Conservation (phyloP, 179 eudicot genomes). For the Spergularia azorica region DNA sequence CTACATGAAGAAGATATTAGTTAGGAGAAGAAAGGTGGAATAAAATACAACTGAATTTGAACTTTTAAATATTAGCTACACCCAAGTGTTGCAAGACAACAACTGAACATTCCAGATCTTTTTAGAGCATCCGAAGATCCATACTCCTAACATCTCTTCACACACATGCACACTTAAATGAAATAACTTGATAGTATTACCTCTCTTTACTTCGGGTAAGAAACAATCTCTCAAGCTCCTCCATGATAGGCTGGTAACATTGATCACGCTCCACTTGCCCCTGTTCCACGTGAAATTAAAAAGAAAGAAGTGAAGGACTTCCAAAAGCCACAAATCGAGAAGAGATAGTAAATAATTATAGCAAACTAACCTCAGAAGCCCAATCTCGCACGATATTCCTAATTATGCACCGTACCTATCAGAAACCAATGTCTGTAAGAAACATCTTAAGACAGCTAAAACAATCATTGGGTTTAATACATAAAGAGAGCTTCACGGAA, state of each 20-base stretch:
- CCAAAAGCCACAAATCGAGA: conserved; percentile 17
- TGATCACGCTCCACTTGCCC: conserved; percentile 93
- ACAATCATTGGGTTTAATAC: background rate
- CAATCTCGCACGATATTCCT: conserved; percentile 96
- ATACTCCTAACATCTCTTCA: background rate
- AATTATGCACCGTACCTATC: conserved; percentile 89
- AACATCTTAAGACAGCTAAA: background rate
- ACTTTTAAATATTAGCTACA: background rate
- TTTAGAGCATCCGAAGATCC: background rate
- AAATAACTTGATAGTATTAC: conserved; percentile 32
- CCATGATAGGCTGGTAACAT: conserved; percentile 89
- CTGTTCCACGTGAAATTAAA: conserved; percentile 36
- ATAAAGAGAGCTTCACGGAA: background rate
- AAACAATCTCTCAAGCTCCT: conserved; percentile 75
- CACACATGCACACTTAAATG: conserved; percentile 2
- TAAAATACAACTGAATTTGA: background rate
- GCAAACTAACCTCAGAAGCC: conserved; percentile 76
- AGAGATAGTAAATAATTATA: conserved; percentile 10
- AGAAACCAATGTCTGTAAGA: background rate
- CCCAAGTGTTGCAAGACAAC: too few species aligned
- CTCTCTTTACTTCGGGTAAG: conserved; percentile 60
- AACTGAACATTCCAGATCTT: background rate
- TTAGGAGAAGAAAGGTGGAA: background rate
- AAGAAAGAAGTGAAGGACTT: conserved; percentile 16
- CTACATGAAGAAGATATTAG: background rate